Percentiles rank a stretch among this genome's conserved stretches.
Conservation (phyloP, 1,284 basidiomycete genomes). For the Phenoliferia sp. region DNA sequence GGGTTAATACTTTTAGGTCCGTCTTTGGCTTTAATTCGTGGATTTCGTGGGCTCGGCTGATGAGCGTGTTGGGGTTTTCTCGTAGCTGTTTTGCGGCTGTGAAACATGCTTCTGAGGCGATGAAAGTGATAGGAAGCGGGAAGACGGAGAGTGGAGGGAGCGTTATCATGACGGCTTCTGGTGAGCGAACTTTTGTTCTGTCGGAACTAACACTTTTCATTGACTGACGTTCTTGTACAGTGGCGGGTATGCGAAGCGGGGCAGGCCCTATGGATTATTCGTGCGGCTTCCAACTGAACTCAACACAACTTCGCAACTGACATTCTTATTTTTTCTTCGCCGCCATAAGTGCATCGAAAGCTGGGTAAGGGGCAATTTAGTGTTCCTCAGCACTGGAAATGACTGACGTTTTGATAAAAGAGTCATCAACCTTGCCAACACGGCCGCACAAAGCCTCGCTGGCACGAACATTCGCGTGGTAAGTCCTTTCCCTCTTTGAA, state of each 20-base stretch:
- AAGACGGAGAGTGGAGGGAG: slow-evolving; percentile 62
- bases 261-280: slow-evolving; percentile 79
- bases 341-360: slow-evolving; percentile 93
- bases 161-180: slow-evolving; percentile 83
- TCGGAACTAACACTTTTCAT: too few species aligned
- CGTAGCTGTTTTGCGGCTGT: slow-evolving; percentile 80
- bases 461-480: slow-evolving; percentile 72
- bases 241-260: slow-evolving; percentile 78
- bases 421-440: slow-evolving; percentile 80
- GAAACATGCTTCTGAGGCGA: slow-evolving; percentile 75
- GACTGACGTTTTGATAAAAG: slow-evolving; percentile 43
- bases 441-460: slow-evolving; percentile 71
- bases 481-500: neutral
- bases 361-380: slow-evolving; percentile 59
- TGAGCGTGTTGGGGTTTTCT: neutral
- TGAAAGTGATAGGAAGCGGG: slow-evolving; percentile 61
- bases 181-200: slow-evolving; percentile 47
- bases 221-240: slow-evolving; percentile 42
- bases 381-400: neutral
- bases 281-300: slow-evolving; percentile 1
- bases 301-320: too few species aligned
- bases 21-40: slow-evolving; percentile 35
- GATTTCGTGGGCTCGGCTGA: too few species aligned
- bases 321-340: too few species aligned
- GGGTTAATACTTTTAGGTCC: slow-evolving; percentile 76